These are phyloP conservation scores for Fragosphaeria purpurea DNA, from an alignment of 2,329 filamentous ascomycete genomes.

Conservation along the genomic window DNA sequence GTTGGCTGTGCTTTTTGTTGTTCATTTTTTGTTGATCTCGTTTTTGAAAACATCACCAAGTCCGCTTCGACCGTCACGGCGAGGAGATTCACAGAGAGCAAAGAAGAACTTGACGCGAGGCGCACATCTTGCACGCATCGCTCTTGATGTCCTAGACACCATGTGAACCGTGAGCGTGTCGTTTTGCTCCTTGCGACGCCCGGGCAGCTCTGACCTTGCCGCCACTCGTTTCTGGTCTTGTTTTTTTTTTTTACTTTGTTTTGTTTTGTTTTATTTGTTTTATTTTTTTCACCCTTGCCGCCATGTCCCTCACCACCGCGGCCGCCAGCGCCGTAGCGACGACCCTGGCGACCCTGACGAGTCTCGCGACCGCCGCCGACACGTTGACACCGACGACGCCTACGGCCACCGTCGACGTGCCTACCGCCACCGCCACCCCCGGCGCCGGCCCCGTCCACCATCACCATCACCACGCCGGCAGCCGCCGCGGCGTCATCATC, in stretches of 20 bases:
- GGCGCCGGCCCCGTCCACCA: not conserved
- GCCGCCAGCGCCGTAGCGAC: not conserved
- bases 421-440: not conserved
- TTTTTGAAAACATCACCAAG: no score
- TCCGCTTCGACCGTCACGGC: no score
- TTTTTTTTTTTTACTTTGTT: not conserved
- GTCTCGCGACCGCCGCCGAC: not conserved
- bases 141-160: no score
- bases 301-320: not conserved
- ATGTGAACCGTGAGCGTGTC: no score
- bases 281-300: not conserved
- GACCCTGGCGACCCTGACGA: not conserved
- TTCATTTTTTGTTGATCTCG: no score
- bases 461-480: constrained; percentile 6
- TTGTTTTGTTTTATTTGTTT: not conserved
- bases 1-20: no score
- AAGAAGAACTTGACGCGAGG: no score
- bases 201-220: no score
- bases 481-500: constrained; percentile 16
- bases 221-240: no score
- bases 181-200: no score
- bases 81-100: no score
- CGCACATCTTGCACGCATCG: no score
- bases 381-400: not conserved
- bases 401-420: not conserved